Evolutionary conservation across 106 monocot species (phyloP), one percentile per base, ranked within the genome.

Genomic region (Vanilla planifolia): DNA sequence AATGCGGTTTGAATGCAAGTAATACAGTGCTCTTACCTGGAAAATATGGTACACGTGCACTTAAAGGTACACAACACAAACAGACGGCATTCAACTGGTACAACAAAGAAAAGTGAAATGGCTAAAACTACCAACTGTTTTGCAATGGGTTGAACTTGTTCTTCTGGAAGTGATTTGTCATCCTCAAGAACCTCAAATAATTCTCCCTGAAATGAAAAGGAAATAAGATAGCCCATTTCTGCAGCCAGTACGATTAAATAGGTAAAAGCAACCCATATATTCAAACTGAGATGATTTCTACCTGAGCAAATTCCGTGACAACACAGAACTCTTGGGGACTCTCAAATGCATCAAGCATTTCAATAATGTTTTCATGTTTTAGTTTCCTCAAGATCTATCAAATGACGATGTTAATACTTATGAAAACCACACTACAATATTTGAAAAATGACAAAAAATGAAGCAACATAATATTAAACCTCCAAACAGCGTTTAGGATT

Each of bases 221-320:
- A 27, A 19, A 44, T 50, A 6, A 71, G 36, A 43, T 41, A 59
- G 33, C 33, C 35, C 19, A 24, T 5, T 20, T 25, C 14, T 58
- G 39, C n/a, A 63, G 5, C 23, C 46, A 1, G n/a, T 35, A 52
- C 30, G 43, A 23, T 4, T 23, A 34, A 28, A 9, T 33, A 9
- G n/a, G 21, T 57, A 19, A 35, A 27, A 56, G 33, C 20, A 20
- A 35, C 2, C 9, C 2, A 51, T 4, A 55, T 33, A 33, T 17
- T 33, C 26, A 25, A 51, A 33, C 13, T 29, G 24, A 16, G 55
- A 55, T 8, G 17, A 34, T 7, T 27, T 27, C 27, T 78, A 98
- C 96, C 96, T 98, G 96, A 56, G 96, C 91, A 82, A 98, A 98
- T 48, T 98, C 96, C 45, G 96, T 98, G 36, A 98, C 88, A 71